Evolutionary conservation across 306 rosid species (phyloP).

Genomic region (Castanea crenata): DNA sequence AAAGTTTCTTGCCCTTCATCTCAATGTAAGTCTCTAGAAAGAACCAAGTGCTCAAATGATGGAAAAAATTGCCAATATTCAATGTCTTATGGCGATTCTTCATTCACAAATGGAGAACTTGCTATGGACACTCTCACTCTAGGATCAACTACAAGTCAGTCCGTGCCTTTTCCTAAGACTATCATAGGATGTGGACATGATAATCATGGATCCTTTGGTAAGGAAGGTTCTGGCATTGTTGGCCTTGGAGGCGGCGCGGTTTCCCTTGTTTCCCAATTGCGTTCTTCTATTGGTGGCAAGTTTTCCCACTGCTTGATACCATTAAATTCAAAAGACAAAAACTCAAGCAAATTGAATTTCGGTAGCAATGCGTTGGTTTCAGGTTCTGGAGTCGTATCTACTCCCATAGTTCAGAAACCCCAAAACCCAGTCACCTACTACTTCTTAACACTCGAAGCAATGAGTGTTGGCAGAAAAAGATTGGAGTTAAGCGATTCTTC

Average conservation of each 20-base stretch:
- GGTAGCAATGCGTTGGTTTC: slow-evolving; percentile 31
- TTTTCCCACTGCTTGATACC: slow-evolving; percentile 61
- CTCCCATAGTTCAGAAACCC: slow-evolving; percentile 7
- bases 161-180: slow-evolving; percentile 17
- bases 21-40: not conserved
- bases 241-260: slow-evolving; percentile 43
- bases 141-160: slow-evolving; percentile 10
- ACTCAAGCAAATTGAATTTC: slow-evolving; percentile 21
- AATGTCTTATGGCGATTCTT: slow-evolving; percentile 21
- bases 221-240: slow-evolving; percentile 38
- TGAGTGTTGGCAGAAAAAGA: slow-evolving; percentile 21
- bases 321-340: too few relatives aligned
- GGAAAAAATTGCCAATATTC: slow-evolving; percentile 20
- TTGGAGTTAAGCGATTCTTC: not conserved
- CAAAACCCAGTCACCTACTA: slow-evolving; percentile 8
- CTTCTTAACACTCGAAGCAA: slow-evolving; percentile 16
- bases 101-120: slow-evolving; percentile 28
- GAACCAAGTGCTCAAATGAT: not conserved
- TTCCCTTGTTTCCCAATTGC: slow-evolving; percentile 42
- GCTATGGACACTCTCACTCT: slow-evolving; percentile 49
- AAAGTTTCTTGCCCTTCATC: slow-evolving; percentile 4
- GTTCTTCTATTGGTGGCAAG: slow-evolving; percentile 21
- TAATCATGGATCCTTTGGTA: slow-evolving; percentile 8
- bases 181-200: slow-evolving; percentile 47
- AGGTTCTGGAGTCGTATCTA: slow-evolving; percentile 23